Evolutionary conservation across 2,329 filamentous ascomycete genomes (phyloP), one percentile per base, ranked within the genome.

Genomic region (Aaosphaeria arxii): DNA sequence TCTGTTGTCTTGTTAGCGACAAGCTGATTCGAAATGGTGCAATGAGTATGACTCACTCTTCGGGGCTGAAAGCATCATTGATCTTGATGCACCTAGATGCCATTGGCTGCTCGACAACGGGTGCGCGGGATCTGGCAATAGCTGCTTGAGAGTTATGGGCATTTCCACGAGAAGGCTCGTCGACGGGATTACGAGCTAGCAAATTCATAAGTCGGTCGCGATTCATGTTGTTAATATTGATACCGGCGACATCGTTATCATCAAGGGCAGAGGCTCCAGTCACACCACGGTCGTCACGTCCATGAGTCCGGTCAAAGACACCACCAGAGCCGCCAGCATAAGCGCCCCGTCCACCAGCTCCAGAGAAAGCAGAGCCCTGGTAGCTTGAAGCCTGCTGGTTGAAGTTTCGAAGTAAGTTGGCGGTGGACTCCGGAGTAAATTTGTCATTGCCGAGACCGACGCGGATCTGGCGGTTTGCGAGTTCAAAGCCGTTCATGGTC

Each of bases 391-490:
- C 62, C 61, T 75, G 77, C 66, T 77, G 85, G 72, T 90, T 88
- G 78, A 95, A 95, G 75, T 90, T 90, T 77, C 95, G 90, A 68
- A 95, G 78, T 70, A 95, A 83, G 75, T 89, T 91, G 71, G 90
- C 88, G 74, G 90, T 96, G 74, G 91, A 94, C 77, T 97, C 94
- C 67, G 91, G 88, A 74, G 91, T 97, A 76, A 97, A 97, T 84
- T 97, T 97, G 88, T 99, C 94, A 78, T 96, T 99, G 75, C 94
- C 94, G 77, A 99, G 89, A 74, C 94, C 94, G 73, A 99, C 95
- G 70, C 94, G 91, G 71, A 99, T 97, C 56, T 91, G 91, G 70
- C 94, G 91, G 74, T 91, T 91, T 64, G 94, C 94, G 61, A 99
- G 85, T 75, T 97, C 94, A 76, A 97, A 99, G 56, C 92, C 91